Conservation (phyloP, 352 stramenopile species). For the Phytophthora tubulina region DNA sequence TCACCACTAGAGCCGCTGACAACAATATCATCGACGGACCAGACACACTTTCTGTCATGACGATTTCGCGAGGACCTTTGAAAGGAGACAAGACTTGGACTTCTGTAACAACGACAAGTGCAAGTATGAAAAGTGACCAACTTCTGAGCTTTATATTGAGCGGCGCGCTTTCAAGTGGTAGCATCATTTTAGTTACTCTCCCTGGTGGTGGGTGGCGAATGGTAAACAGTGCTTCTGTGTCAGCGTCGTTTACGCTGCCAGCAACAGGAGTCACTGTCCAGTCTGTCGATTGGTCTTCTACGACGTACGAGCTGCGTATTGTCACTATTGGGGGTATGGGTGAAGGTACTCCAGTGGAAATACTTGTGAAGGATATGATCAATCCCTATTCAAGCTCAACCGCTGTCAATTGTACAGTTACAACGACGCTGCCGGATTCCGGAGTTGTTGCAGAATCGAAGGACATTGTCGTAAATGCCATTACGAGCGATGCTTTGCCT, state of each 20-base stretch:
- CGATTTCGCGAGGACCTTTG: slow-evolving; percentile 49
- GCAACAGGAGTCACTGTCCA: slow-evolving; percentile 42
- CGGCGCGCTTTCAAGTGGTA: slow-evolving; percentile 62
- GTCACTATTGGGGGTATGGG: slow-evolving; percentile 50
- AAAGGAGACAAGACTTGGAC: slow-evolving; percentile 48
- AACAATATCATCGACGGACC: slow-evolving; percentile 60
- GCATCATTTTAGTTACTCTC: slow-evolving; percentile 50
- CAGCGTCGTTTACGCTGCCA: slow-evolving; percentile 47
- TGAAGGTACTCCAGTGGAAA: slow-evolving; percentile 45
- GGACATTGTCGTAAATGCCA: slow-evolving; percentile 54
- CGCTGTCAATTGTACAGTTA: slow-evolving; percentile 34
- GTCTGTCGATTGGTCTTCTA: slow-evolving; percentile 43
- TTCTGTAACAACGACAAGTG: slow-evolving; percentile 49
- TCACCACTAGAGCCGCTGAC: slow-evolving; percentile 50
- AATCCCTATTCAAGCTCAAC: slow-evolving; percentile 56
- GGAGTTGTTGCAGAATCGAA: slow-evolving; percentile 62
- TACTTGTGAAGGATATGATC: slow-evolving; percentile 60
- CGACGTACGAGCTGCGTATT: slow-evolving; percentile 41
- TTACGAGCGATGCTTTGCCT: slow-evolving; percentile 42
- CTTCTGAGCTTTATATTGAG: slow-evolving; percentile 51
- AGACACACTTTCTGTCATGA: slow-evolving; percentile 51
- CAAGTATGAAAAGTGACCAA: slow-evolving; percentile 69
- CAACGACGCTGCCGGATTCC: slow-evolving; percentile 49
- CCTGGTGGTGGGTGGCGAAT: slow-evolving; percentile 56
- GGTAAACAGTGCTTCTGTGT: slow-evolving; percentile 8